Evolutionary conservation across 2,329 filamentous ascomycete species (phyloP).

Genomic region (Apiospora koreana): DNA sequence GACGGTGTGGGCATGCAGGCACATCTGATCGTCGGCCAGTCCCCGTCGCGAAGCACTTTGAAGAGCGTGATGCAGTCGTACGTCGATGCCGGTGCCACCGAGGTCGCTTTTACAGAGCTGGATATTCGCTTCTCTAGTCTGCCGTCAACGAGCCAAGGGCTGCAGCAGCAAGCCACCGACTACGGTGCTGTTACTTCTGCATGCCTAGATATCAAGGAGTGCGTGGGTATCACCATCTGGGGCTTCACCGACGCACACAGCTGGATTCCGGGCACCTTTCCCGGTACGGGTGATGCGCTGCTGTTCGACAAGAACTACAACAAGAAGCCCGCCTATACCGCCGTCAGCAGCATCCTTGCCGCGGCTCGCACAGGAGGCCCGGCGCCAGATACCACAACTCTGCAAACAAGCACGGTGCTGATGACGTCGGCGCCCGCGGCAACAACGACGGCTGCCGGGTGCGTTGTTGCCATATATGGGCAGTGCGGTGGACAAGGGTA

Average conservation of each 20-base stretch:
- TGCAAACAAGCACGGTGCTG: background rate
- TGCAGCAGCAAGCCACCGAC: conserved; percentile 43
- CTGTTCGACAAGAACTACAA: conserved; percentile 36
- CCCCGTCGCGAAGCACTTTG: conserved; percentile 45
- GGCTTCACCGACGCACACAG: conserved; percentile 40
- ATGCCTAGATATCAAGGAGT: conserved; percentile 33
- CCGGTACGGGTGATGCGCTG: conserved; percentile 35
- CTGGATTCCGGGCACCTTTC: conserved; percentile 39
- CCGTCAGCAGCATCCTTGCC: conserved; percentile 26
- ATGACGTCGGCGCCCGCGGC: conserved; percentile 10
- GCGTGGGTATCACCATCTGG: conserved; percentile 43
- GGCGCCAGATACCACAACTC: background rate
- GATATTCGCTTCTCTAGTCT: conserved; percentile 54
- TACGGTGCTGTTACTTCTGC: conserved; percentile 39
- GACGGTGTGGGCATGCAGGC: conserved; percentile 64
- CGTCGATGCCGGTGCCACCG: conserved; percentile 47
- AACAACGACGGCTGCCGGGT: conserved; percentile 10
- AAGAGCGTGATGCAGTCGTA: conserved; percentile 50
- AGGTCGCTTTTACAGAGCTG: conserved; percentile 63
- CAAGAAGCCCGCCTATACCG: conserved; percentile 38
- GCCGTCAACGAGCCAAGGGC: conserved; percentile 39
- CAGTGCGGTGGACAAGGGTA: conserved; percentile 14
- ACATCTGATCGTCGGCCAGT: conserved; percentile 57
- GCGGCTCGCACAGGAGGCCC: background rate
- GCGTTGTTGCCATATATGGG: conserved; percentile 9